Conservation (phyloP, 371 early-diverging fungal genomes). For the Syncephalastrum racemosum region DNA sequence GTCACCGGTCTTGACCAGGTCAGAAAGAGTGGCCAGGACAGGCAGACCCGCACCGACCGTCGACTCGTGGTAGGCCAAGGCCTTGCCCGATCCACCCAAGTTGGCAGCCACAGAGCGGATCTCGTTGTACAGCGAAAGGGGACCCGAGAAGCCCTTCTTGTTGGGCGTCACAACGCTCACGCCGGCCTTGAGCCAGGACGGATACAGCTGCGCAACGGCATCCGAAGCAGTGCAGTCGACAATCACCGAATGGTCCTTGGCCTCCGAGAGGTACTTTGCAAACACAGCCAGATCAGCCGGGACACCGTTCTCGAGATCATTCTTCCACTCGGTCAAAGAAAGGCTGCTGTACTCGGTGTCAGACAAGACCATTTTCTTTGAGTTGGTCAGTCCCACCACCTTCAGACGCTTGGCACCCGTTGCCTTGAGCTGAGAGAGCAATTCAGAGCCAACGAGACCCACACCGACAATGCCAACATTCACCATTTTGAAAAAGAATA, state of each 20-base stretch:
- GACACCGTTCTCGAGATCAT: slow-evolving; percentile 23
- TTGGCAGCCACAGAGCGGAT: slow-evolving; percentile 60
- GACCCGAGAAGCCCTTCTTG: slow-evolving; percentile 93
- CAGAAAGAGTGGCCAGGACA: slow-evolving; percentile 86
- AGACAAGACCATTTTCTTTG: slow-evolving; percentile 63
- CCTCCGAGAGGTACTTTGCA: slow-evolving; percentile 50
- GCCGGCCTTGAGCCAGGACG: slow-evolving; percentile 76
- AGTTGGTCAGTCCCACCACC: slow-evolving; percentile 67
- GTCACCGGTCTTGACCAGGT: slow-evolving; percentile 92
- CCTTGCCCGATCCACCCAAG: slow-evolving; percentile 20
- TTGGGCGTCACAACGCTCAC: slow-evolving; percentile 95
- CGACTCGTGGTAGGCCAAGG: slow-evolving; percentile 85
- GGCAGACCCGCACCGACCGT: slow-evolving; percentile 99
- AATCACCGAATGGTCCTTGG: slow-evolving; percentile 60
- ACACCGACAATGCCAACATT: slow-evolving; percentile 90
- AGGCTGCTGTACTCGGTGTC: slow-evolving; percentile 34
- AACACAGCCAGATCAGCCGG: slow-evolving; percentile 50
- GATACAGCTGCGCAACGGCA: slow-evolving; percentile 78
- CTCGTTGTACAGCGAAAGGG: slow-evolving; percentile 65
- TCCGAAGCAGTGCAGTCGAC: slow-evolving; percentile 93
- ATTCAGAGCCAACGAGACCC: slow-evolving; percentile 91
- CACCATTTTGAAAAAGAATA: slow-evolving; percentile 39
- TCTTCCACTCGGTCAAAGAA: slow-evolving; percentile 32
- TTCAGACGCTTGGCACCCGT: slow-evolving; percentile 36
- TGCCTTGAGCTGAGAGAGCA: slow-evolving; percentile 69